Base-by-base conservation (phyloP, 768 basidiomycete genomes). In the Rhodotorula toruloides region DNA sequence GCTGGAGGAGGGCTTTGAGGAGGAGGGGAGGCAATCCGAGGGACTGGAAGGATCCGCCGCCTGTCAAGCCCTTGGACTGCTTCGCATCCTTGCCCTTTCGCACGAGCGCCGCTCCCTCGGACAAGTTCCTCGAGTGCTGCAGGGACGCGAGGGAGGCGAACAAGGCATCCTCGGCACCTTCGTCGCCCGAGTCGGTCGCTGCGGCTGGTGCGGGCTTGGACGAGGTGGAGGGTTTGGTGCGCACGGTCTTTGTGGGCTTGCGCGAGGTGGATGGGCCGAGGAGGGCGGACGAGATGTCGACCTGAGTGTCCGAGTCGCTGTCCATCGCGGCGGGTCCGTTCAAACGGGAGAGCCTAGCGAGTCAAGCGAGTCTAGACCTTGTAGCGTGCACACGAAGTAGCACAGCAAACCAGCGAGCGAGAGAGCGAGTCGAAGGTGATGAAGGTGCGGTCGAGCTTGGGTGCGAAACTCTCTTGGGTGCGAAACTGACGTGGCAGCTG, bases 11-110 rank as follows among this genome's bases (percentile, higher is more conserved):
- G 4, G 91, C 87, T 56, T 90, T 86, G 29, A 97, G 82, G 3
- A 97, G 80, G 34, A 85, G 84, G 0, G 91, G 90, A 69, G 88
- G 84, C 14, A 97, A 83, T 63, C 90, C 91, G 90, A 97, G 91
- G 83, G 86, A 88, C 77, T 96, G 92, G 73, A 96, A 97, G 69
- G 91, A 94, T 27, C 92, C 92, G 37, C 92, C 92, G 39, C 92
- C 92, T 19, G 89, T 82, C 74, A 90, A 87, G 25, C 86, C 76
- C 74, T 87, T 89, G 27, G 80, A 78, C 76, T 87, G 88, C 73
- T 88, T 91, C 43, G 62, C 62, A 48, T 76, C 74, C 42, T 71
- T 74, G 19, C 84, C 81, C 73, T 85, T 87, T 76, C 90, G 93
- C 57, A 92, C 78, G 14, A 89, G 69, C 56, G 87, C 83, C 0